phyloP scores from a whole-genome alignment of 1,284 basidiomycete species.

The Irpex sp. region DNA sequence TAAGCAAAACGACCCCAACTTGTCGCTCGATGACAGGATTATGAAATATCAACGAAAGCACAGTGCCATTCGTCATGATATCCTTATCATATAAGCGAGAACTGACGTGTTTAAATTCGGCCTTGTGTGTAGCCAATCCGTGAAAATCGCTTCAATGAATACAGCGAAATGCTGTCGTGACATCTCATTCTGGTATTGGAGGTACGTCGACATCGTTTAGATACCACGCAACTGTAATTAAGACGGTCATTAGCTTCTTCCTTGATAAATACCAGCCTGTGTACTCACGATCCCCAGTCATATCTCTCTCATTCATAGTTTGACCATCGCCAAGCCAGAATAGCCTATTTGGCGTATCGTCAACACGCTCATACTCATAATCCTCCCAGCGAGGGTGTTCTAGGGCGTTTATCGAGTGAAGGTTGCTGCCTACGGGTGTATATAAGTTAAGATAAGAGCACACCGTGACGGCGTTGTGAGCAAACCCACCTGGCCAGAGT shows the following conservation, averaged over 20 bases:
- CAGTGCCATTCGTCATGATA: too few species aligned
- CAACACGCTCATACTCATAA: slow-evolving; percentile 48
- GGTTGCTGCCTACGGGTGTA: slow-evolving; percentile 38
- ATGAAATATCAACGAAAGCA: too few species aligned
- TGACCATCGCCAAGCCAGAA: slow-evolving; percentile 59
- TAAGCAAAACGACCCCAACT: too few species aligned
- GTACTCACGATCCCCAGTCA: slow-evolving; percentile 43
- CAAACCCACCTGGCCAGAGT: slow-evolving; percentile 53
- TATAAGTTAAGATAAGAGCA: neutral
- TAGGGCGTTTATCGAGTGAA: slow-evolving; percentile 48
- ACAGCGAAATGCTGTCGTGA: neutral
- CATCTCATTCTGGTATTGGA: neutral
- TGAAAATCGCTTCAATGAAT: too few species aligned
- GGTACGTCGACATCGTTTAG: slow-evolving; percentile 5
- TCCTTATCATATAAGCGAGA: too few species aligned
- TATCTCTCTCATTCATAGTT: slow-evolving; percentile 39
- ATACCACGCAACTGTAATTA: slow-evolving; percentile 8
- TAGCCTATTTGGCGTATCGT: slow-evolving; percentile 44
- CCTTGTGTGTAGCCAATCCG: too few species aligned
- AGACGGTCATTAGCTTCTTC: neutral
- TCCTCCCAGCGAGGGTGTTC: slow-evolving; percentile 64
- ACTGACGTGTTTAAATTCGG: too few species aligned
- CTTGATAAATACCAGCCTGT: too few species aligned
- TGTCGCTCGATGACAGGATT: too few species aligned
- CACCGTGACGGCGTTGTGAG: neutral